Conservation (phyloP, 768 basidiomycete genomes). For the Cyathus striatus region DNA sequence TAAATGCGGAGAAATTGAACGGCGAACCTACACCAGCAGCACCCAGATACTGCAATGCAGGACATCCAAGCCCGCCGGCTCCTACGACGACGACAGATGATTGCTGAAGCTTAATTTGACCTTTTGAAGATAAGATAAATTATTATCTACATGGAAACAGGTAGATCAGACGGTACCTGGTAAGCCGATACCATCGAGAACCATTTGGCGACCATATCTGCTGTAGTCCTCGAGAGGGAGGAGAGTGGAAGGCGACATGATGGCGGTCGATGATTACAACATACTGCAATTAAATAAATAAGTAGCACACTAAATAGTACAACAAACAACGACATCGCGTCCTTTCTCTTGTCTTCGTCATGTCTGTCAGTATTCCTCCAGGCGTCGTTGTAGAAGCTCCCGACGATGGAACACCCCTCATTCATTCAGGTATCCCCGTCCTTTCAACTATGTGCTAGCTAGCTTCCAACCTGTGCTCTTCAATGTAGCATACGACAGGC, state of each 20-base stretch:
- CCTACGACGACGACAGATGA: slow-evolving; percentile 86
- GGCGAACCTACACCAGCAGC: slow-evolving; percentile 85
- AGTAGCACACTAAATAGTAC: too few species aligned
- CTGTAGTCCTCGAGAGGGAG: slow-evolving; percentile 65
- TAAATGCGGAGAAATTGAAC: neutral
- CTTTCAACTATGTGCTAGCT: slow-evolving; percentile 24
- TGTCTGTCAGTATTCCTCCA: slow-evolving; percentile 3
- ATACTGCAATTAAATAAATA: too few species aligned
- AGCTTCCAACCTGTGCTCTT: too few species aligned
- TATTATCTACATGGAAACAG: too few species aligned
- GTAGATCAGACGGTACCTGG: too few species aligned
- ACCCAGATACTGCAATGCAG: slow-evolving; percentile 89
- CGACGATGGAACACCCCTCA: slow-evolving; percentile 24
- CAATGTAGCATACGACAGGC: slow-evolving; percentile 25
- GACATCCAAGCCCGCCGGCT: slow-evolving; percentile 95
- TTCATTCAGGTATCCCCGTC: slow-evolving; percentile 34
- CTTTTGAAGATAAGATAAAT: too few species aligned
- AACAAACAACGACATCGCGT: too few species aligned
- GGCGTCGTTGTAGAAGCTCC: slow-evolving; percentile 15
- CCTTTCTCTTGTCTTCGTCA: too few species aligned
- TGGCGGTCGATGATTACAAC: too few species aligned
- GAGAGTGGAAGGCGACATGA: slow-evolving; percentile 6
- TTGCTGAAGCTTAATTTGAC: slow-evolving; percentile 74
- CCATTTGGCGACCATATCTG: slow-evolving; percentile 97
- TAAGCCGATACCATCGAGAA: slow-evolving; percentile 83